These are phyloP conservation scores for Paramecium sexaurelia DNA, from an alignment of 73 alveolate genomes.

Conservation along the genomic window DNA sequence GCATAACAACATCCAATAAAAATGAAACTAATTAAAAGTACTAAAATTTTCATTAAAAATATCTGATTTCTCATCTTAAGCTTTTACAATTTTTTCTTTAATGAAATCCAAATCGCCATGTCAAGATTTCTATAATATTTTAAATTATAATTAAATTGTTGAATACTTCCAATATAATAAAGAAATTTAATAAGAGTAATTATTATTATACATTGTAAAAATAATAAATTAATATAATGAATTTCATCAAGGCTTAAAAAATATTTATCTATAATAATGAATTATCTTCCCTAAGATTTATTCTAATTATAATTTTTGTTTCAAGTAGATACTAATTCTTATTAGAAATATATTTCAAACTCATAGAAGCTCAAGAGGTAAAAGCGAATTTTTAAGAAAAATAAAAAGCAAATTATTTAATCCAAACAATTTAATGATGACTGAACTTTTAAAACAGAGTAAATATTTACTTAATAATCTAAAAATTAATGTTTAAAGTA, in stretches of 20 bases:
- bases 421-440: not conserved
- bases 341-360: no score
- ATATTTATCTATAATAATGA: no score
- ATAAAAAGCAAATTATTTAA: not conserved
- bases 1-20: not conserved
- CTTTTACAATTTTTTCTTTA: not conserved
- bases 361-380: constrained; percentile 57
- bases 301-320: no score
- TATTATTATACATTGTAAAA: no score
- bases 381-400: constrained; percentile 48
- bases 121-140: not conserved
- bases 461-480: no score
- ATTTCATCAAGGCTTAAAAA: no score
- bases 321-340: no score
- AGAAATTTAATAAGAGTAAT: no score
- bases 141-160: not conserved
- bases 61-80: not conserved
- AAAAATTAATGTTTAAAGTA: no score
- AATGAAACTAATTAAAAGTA: not conserved
- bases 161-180: not conserved
- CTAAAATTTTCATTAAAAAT: not conserved
- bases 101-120: not conserved
- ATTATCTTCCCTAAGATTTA: no score
- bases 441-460: no score
- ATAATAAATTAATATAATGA: no score